phyloP scores from a whole-genome alignment of 441 rosid species.

The Gossypium laxum region DNA sequence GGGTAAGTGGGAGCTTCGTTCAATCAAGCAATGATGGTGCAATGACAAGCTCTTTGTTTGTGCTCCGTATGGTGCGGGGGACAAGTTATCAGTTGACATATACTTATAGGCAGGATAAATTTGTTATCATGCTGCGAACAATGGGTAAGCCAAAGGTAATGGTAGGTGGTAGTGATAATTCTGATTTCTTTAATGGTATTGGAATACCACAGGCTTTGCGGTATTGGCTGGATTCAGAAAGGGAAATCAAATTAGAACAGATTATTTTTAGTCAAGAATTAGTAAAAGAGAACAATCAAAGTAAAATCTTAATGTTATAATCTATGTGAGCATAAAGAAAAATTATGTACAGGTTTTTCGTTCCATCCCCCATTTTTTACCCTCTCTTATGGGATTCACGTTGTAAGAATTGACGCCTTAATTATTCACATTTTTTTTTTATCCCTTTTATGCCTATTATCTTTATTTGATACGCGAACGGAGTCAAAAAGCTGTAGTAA shows the following conservation, averaged over 20 bases:
- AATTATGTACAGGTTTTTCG: conserved; percentile 20
- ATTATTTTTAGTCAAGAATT: conserved; percentile 2
- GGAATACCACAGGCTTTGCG: too few species aligned
- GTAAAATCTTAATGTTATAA: background rate
- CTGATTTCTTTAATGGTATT: background rate
- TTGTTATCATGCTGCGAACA: background rate
- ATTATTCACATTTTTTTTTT: background rate
- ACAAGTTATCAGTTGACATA: background rate
- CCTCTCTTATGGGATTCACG: background rate
- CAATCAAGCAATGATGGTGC: conserved; percentile 44
- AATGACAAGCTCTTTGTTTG: background rate
- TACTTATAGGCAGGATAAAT: background rate
- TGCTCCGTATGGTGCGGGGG: background rate
- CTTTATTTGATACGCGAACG: too few species aligned
- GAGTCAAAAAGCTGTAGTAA: too few species aligned
- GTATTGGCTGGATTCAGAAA: too few species aligned
- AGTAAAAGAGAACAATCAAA: background rate
- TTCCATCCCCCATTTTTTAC: background rate
- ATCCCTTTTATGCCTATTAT: too few species aligned
- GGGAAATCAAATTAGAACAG: background rate
- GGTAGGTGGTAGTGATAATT: background rate
- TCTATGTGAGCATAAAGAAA: conserved; percentile 17
- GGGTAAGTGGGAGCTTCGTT: conserved; percentile 90
- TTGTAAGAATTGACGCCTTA: conserved; percentile 15
- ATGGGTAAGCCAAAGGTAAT: background rate